Percentiles rank a stretch among this genome's conserved stretches.
Evolutionary conservation across 2,329 filamentous ascomycete genomes (phyloP).

Genomic region (Botrytis galanthina): DNA sequence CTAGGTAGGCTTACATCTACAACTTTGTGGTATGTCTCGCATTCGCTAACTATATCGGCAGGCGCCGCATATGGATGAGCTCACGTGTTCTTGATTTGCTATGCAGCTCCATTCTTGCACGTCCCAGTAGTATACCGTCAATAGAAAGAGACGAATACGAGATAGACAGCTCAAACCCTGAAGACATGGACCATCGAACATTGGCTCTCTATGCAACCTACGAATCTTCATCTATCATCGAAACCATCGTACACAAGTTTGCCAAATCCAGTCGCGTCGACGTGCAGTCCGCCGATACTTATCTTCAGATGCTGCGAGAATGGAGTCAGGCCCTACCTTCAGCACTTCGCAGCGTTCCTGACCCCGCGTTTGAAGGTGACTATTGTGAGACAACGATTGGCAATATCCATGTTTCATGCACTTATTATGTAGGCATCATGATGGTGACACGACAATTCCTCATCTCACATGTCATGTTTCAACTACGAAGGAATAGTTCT

Average conservation of each 20-base stretch:
- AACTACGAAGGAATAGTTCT: conserved; percentile 4
- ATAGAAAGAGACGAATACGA: conserved; percentile 15
- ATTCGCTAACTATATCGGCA: not conserved
- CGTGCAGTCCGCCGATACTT: conserved; percentile 5
- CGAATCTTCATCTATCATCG: conserved; percentile 10
- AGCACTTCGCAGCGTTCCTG: conserved; percentile 2
- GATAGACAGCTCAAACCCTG: not conserved
- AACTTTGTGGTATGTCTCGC: not conserved
- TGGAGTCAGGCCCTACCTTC: conserved; percentile 13
- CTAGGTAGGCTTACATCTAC: not conserved
- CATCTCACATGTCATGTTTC: conserved; percentile 5
- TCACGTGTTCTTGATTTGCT: conserved; percentile 13
- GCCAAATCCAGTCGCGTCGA: conserved; percentile 1
- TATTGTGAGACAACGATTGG: conserved; percentile 5
- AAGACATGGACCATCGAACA: conserved; percentile 4
- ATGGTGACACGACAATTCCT: conserved; percentile 14
- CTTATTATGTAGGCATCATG: conserved; percentile 6
- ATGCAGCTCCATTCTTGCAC: conserved; percentile 12
- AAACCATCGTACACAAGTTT: conserved; percentile 1
- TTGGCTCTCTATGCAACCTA: conserved; percentile 2
- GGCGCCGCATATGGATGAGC: conserved; percentile 16
- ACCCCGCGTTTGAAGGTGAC: not conserved
- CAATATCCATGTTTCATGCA: conserved; percentile 12
- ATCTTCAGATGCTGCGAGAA: conserved; percentile 7
- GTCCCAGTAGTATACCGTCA: conserved; percentile 9